Evolutionary conservation across 257 asterid species (phyloP), one percentile per base, ranked within the genome.

Genomic region (Cordia subcordata): DNA sequence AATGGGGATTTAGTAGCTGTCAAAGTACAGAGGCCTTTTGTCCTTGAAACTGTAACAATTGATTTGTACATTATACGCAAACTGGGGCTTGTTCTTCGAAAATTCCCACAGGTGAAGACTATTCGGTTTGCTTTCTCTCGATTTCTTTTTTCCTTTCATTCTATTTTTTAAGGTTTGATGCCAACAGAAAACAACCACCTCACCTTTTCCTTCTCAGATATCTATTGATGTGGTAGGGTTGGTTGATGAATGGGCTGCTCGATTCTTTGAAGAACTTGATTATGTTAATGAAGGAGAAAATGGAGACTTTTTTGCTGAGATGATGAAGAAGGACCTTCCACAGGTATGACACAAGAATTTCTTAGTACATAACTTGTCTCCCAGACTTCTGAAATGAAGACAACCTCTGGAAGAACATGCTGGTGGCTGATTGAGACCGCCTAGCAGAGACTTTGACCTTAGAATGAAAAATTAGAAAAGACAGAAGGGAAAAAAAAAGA

Each of bases 201-300:
- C 15, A 58, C 37, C 19, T 37, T 2, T 9, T 15, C 8, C 37
- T 56, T 39, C 23, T 62, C 75, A 88, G 99, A 66, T 93, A 49
- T 81, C 99, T 10, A 13, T 93, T 70, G 97, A 93, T 68, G 94
- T 93, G 75, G 99, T 93, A 68, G 99, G 99, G 62, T 73, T 93
- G 76, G 99, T 93, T 42, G 99, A 93, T 45, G 99, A 93, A 82
- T 93, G 99, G 99, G 99, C 99, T 70, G 89, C 99, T 53, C 97
- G 99, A 33, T 93, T 89, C 73, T 93, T 93, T 51, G 99, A 93
- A 80, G 99, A 93, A 81, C 97, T 93, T 63, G 99, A 93, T 83
- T 93, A 93, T 68, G 57, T 93, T 58, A 89, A 85, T 63, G 99
- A 93, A 80, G 99, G 99, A 51, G 89, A 93, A 81, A 89, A 93